Percentiles rank a stretch among this genome's conserved stretches.
Conservation (phyloP, 805 yeast species). For the Metschnikowia dekortorum region DNA sequence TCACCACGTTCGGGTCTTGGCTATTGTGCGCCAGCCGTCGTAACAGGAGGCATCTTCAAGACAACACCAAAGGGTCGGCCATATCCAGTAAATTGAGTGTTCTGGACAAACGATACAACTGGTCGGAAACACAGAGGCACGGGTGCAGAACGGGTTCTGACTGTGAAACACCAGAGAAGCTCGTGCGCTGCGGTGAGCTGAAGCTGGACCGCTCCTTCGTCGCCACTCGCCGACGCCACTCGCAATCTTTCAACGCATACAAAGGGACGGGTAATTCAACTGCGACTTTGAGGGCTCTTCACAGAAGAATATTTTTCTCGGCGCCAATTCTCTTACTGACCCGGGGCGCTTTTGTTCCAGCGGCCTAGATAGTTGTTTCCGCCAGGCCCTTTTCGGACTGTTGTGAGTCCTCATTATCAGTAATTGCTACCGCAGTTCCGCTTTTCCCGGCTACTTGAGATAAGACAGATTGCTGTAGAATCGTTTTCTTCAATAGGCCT, state of each 20-base stretch:
- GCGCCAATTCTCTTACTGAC: background rate
- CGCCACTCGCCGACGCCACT: no score
- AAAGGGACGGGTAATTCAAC: background rate
- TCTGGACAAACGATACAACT: no score
- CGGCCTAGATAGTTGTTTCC: conserved; percentile 17
- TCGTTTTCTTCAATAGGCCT: conserved; percentile 6
- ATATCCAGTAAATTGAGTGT: no score
- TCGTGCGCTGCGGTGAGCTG: background rate
- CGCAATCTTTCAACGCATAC: background rate
- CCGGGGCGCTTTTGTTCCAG: conserved; percentile 15
- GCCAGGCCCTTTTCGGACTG: conserved; percentile 28
- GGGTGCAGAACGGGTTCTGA: no score
- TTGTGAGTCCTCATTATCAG: conserved; percentile 12
- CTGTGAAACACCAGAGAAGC: background rate
- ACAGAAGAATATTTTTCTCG: background rate
- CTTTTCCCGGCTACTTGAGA: conserved; percentile 49
- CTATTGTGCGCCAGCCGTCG: no score
- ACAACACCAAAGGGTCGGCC: no score
- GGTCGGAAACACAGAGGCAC: no score
- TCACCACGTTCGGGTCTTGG: no score
- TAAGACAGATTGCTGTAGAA: conserved; percentile 41
- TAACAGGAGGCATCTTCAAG: no score
- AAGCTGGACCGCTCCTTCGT: no score
- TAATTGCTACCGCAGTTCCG: conserved; percentile 29
- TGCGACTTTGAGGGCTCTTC: background rate